Evolutionary conservation across 2,329 filamentous ascomycete genomes (phyloP), one percentile per base, ranked within the genome.

Genomic region (Grosmannia clavigera): DNA sequence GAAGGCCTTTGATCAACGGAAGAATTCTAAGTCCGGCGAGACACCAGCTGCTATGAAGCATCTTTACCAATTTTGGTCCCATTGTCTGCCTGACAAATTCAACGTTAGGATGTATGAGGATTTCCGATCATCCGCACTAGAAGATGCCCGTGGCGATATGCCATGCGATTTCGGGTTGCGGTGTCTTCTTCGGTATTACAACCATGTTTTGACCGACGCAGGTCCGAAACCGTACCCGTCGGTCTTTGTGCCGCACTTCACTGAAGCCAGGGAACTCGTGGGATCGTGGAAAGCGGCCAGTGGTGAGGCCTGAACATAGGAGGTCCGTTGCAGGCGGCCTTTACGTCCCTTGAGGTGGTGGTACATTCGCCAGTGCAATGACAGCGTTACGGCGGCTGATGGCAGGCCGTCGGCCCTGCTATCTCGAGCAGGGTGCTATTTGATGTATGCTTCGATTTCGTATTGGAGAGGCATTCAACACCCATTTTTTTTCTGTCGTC

Each of bases 21-120:
- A 69, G 40, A 58, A 63, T 5, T 70, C 71, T 40, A 63, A 69
- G 31, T 40, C 66, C 22, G 70, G 72, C 55, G 70, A 76, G 60
- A 72, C 70, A 48, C 78, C 81, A 56, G 74, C 76, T 62, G 79
- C 84, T 67, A 84, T 87, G 78, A 79, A 82, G 68, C 78, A 83
- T 61, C 78, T 89, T 35, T 90, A 90, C 74, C 79, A 84, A 64
- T 88, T 88, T 74, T 91, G 87, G 86, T 83, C 83, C 25, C 81
- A 86, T 70, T 88, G 87, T 68, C 77, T 91, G 64, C 79, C 84
- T 64, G 79, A 82, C 67, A 85, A 87, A 72, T 90, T 91, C 79
- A 88, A 91, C 71, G 76, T 79, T 61, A 77, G 76, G 68, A 88
- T 92, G 82, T 91, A 91, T 74, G 76, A 82, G 68, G 87, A 91